Base-by-base conservation (phyloP, 1,284 basidiomycete species). In the Fomitiporia mediterranea region DNA sequence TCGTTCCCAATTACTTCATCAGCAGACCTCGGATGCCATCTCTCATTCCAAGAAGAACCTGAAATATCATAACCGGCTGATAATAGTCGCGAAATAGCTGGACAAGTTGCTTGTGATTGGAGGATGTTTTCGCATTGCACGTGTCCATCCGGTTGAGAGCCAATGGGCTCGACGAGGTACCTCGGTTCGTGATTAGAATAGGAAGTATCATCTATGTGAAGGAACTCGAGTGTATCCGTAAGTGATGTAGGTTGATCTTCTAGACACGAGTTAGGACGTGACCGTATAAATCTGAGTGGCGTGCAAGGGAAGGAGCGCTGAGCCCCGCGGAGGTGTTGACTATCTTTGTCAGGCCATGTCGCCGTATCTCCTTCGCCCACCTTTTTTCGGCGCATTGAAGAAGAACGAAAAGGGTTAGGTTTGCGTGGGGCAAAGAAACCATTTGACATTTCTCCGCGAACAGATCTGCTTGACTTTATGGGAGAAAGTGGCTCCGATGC, bases 1-100 rank as follows among this genome's bases (percentile, higher is more conserved):
- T 91, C 84, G 67, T 96, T 97, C 7, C 91, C 91, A 0, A 98
- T 74, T 0, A 96, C 84, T 62, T 95, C 81, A 13, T 79, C 73
- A 1, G 92, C 89, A 34, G 74, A 70, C 51, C 75, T 78, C 6
- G 94, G 94, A 23, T 82, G 81, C 78, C 89, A 96, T 60, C 81
- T 85, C 50, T 90, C 84, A 32, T 78, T 74, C 92, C 93, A 96
- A 3, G 79, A 68, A 15, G 53, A 25, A 13, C 58, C 46, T 7
- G 56, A 42, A 17, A 23, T 35, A 13, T 39, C 61, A 59, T 60
- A 44, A 60, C 60, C 46, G 60, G 30, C 37, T 42, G 70, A 62
- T 34, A 74, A 61, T 52, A 81, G 60, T 25, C 74, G 76, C 40
- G 74, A 64, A 59, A 89, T 81, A n/a, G 77, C 80, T 51, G 86